phyloP scores from a whole-genome alignment of 495 filamentous ascomycete genomes.

The Aspergillus nanangensis region DNA sequence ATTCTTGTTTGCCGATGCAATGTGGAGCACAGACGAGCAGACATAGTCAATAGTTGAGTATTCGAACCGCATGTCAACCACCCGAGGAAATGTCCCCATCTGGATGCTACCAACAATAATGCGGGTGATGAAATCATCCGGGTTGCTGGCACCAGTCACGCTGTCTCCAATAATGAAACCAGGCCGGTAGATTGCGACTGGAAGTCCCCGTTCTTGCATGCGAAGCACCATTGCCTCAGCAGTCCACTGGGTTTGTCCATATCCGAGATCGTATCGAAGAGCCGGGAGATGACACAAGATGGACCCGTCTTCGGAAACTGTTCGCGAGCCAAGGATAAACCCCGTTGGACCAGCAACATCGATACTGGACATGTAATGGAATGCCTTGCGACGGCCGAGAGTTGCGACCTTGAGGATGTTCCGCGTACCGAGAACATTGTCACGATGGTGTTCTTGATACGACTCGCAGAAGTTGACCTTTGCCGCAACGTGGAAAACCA shows the following conservation, averaged over 20 bases:
- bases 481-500: conserved; percentile 14
- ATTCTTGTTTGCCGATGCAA: conserved; percentile 5
- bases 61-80: conserved; percentile 9
- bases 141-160: conserved; percentile 8
- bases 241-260: conserved; percentile 17
- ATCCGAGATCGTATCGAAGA: conserved; percentile 14
- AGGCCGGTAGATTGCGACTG: conserved; percentile 15
- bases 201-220: conserved; percentile 10
- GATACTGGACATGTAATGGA: conserved; percentile 20
- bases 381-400: conserved; percentile 12
- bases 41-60: conserved; percentile 19
- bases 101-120: conserved; percentile 13
- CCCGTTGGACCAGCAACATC: conserved; percentile 9
- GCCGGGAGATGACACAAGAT: conserved; percentile 1
- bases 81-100: conserved; percentile 11
- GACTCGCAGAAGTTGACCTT: conserved; percentile 17
- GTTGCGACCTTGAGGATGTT: conserved; percentile 10
- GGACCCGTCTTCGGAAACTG: conserved; percentile 11
- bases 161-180: conserved; percentile 19
- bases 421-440: conserved; percentile 15
- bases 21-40: conserved; percentile 12
- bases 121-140: conserved; percentile 21
- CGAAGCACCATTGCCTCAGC: conserved; percentile 15
- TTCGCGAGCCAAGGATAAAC: neutral
- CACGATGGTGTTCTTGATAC: conserved; percentile 10